Conservation (phyloP, 2,329 filamentous ascomycete species). For the Alternaria burnsii region DNA sequence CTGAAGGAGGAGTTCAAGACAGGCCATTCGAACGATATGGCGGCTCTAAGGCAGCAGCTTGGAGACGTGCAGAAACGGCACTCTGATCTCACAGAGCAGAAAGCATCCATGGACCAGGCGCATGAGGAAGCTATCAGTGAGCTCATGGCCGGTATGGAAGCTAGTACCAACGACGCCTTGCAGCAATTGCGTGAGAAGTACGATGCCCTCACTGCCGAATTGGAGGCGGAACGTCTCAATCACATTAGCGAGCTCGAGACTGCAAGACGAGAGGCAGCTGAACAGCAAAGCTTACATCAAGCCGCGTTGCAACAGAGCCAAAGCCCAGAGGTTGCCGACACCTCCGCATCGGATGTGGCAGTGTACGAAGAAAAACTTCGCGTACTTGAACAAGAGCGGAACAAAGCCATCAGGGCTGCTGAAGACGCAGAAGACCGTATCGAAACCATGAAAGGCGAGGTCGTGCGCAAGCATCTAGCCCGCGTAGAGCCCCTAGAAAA, state of each 20-base stretch:
- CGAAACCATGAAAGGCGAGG: constrained; percentile 48
- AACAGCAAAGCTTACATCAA: constrained; percentile 25
- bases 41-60: constrained; percentile 35
- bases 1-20: constrained; percentile 41
- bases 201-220: constrained; percentile 34
- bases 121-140: constrained; percentile 49
- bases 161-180: constrained; percentile 43
- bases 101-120: constrained; percentile 37
- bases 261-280: constrained; percentile 23
- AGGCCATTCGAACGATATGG: constrained; percentile 39
- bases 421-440: constrained; percentile 45
- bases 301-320: constrained; percentile 31
- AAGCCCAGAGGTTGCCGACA: constrained; percentile 16
- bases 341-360: constrained; percentile 17
- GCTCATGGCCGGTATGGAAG: constrained; percentile 47
- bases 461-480: constrained; percentile 48
- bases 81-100: constrained; percentile 40
- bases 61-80: constrained; percentile 40
- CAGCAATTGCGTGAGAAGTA: constrained; percentile 47
- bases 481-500: constrained; percentile 46
- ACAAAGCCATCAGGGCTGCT: constrained; percentile 28
- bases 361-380: constrained; percentile 24
- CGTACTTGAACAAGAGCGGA: constrained; percentile 28
- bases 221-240: constrained; percentile 27
- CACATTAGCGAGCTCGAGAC: constrained; percentile 36